Evolutionary conservation across 2,329 filamentous ascomycete genomes (phyloP), one percentile per base, ranked within the genome.

Genomic region (Paecilomyces formosus): DNA sequence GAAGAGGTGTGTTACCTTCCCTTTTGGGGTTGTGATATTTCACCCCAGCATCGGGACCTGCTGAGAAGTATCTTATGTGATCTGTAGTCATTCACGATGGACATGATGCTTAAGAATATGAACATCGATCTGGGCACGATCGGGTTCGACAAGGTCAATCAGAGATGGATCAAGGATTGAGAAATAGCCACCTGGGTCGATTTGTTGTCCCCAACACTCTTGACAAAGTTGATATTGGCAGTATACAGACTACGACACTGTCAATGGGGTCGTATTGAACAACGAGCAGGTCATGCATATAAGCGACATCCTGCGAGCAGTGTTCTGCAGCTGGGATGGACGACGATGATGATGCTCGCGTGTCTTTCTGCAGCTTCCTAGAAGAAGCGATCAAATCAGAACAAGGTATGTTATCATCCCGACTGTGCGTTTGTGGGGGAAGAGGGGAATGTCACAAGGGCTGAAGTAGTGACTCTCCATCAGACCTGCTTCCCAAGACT

Each of bases 101-200:
- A 82, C 54, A 84, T 84, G 80, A 88, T 89, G 86, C 77, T 89
- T 15, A 81, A 80, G 63, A 84, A 80, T 30, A 74, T 89, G 59
- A 86, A 87, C 65, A 82, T 89, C 58, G 84, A 88, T 57, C 71
- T 83, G 3, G 74, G 79, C 54, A 67, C 82, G n/a, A 86, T 89
- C 62, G 86, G 86, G 4, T 88, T 82, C 68, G 84, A 87, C 69
- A 78, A 79, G 59, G 70, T 76, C 12, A 70, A 74, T 56, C 82
- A 87, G 68, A 75, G 76, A 67, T 89, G 86, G 86, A 72, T 79
- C 55, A 66, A 64, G 54, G 55, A 58, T 13, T 69, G 59, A 66
- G 21, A 2, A 3, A 12, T 31, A 31, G 1, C 39, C 18, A n/a
- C 3, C 15, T 18, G 6, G 3, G n/a, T 7, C 5, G 15, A 45